Evolutionary conservation across 78 protist genomes (phyloP).

Genomic region (Dictyostelium capitatum): DNA sequence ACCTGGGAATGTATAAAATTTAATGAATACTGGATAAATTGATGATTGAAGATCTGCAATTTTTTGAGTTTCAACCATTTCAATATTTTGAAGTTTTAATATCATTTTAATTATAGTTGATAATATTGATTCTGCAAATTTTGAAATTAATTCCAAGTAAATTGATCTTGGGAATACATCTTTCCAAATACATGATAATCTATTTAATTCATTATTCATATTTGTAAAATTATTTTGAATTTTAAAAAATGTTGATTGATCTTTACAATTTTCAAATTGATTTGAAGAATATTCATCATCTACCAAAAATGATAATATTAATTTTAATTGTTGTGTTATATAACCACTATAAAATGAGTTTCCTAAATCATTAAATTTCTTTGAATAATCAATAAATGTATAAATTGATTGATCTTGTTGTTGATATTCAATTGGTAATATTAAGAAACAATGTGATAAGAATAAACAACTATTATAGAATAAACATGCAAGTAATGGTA

Average conservation of each 20-base stretch:
- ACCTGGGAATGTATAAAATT: conserved; percentile 31
- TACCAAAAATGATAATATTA: conserved; percentile 21
- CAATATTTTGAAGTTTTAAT: conserved; percentile 52
- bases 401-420: not conserved
- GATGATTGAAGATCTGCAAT: conserved; percentile 15
- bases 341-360: conserved; percentile 30
- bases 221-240: conserved; percentile 53
- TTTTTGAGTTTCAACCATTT: conserved; percentile 48
- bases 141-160: conserved; percentile 43
- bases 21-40: conserved; percentile 11
- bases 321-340: not conserved
- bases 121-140: conserved; percentile 37
- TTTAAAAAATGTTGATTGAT: not conserved
- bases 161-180: conserved; percentile 51
- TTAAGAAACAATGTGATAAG: conserved; percentile 19
- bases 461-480: conserved; percentile 73
- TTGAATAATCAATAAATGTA: conserved; percentile 56
- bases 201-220: conserved; percentile 28
- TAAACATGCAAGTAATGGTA: conserved; percentile 35
- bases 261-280: conserved; percentile 36
- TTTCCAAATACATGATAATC: conserved; percentile 50
- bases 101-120: conserved; percentile 44
- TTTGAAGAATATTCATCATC: conserved; percentile 19
- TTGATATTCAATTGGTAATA: conserved; percentile 18
- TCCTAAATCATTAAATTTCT: conserved; percentile 14